These are phyloP conservation scores for Datisca glomerata DNA, from an alignment of 306 rosid genomes.

Conservation along the genomic window DNA sequence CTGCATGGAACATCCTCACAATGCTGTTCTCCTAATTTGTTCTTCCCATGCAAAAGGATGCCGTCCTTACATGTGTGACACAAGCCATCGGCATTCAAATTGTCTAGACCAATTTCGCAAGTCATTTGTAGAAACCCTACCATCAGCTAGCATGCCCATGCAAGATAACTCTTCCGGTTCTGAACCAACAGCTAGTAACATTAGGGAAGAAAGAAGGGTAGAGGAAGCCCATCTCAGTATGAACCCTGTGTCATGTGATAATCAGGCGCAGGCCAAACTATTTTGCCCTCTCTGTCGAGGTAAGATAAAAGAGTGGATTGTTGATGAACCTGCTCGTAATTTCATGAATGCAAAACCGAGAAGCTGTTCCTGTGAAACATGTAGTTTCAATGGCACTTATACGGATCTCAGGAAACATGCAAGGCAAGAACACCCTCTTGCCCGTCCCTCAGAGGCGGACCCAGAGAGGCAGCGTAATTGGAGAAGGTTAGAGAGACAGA, in stretches of 20 bases:
- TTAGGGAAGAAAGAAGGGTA: slow-evolving; percentile 27
- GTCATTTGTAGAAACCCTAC: slow-evolving; percentile 43
- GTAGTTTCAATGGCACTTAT: slow-evolving; percentile 69
- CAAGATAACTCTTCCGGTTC: slow-evolving; percentile 19
- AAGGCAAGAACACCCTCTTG: slow-evolving; percentile 75
- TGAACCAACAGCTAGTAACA: slow-evolving; percentile 29
- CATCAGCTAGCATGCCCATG: slow-evolving; percentile 21
- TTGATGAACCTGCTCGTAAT: slow-evolving; percentile 68
- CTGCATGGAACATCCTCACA: slow-evolving; percentile 99
- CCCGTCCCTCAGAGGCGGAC: slow-evolving; percentile 81
- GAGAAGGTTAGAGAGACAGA: slow-evolving; percentile 91
- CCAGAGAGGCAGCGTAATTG: slow-evolving; percentile 85
- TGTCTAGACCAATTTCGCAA: slow-evolving; percentile 94
- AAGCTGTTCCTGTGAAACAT: slow-evolving; percentile 83
- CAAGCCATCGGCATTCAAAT: slow-evolving; percentile 96
- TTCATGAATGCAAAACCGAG: slow-evolving; percentile 88
- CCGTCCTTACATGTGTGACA: slow-evolving; percentile 98
- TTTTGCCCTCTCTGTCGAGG: slow-evolving; percentile 96
- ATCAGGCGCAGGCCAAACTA: slow-evolving; percentile 40
- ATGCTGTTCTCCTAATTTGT: slow-evolving; percentile 86
- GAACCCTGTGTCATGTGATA: slow-evolving; percentile 49
- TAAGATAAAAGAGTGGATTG: slow-evolving; percentile 67
- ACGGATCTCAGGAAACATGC: slow-evolving; percentile 93
- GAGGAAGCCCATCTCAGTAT: slow-evolving; percentile 37
- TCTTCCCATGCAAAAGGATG: slow-evolving; percentile 88